phyloP scores from a whole-genome alignment of 192 early-diverging fungal species.

The Coemansia sp. region DNA sequence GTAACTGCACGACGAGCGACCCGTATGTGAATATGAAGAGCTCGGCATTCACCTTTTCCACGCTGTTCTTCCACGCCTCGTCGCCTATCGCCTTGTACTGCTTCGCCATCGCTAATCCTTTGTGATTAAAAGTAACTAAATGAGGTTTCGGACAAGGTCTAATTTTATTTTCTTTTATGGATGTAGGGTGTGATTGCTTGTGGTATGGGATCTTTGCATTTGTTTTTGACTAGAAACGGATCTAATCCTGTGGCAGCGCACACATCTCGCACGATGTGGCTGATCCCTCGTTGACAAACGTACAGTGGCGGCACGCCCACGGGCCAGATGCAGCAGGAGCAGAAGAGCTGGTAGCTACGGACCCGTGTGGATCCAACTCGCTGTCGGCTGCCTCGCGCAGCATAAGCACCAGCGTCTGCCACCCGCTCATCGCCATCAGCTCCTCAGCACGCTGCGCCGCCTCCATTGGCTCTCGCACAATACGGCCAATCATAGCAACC shows the following conservation, averaged over 20 bases:
- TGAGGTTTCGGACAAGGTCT: too few species aligned
- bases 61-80: slow-evolving; percentile 91
- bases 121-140: not conserved
- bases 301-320: slow-evolving; percentile 53
- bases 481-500: slow-evolving; percentile 23
- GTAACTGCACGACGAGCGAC: slow-evolving; percentile 89
- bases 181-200: too few species aligned
- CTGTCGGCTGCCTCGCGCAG: slow-evolving; percentile 34
- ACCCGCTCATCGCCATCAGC: slow-evolving; percentile 27
- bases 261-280: slow-evolving; percentile 50
- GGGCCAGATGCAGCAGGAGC: not conserved
- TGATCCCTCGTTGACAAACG: slow-evolving; percentile 31
- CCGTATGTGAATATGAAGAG: slow-evolving; percentile 98
- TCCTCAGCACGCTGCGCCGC: slow-evolving; percentile 11
- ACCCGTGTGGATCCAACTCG: slow-evolving; percentile 20
- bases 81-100: slow-evolving; percentile 84
- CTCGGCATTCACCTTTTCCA: slow-evolving; percentile 96
- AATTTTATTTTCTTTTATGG: too few species aligned
- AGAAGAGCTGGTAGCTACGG: too few species aligned
- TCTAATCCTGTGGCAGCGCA: slow-evolving; percentile 32
- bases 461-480: slow-evolving; percentile 21
- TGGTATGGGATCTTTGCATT: too few species aligned
- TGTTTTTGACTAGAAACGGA: too few species aligned
- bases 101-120: slow-evolving; percentile 52
- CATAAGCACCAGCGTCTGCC: slow-evolving; percentile 48